Evolutionary conservation across 176 grass and related monocot species (phyloP), one percentile per base, ranked within the genome.

Genomic region (Canna indica): DNA sequence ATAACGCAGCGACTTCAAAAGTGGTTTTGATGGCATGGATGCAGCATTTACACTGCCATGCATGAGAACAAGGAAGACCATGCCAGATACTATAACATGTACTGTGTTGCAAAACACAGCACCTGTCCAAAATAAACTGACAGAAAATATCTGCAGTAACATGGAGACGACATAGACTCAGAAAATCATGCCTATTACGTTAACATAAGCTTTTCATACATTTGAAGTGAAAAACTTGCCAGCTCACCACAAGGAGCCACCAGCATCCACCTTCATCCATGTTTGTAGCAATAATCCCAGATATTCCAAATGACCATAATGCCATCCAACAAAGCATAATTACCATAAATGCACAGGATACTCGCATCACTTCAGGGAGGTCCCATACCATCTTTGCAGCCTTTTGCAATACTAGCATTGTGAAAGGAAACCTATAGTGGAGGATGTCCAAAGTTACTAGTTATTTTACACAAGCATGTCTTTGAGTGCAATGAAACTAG

Each of bases 211-310:
- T 63, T 63, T 47, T 61, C 30, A 78, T 57, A 64, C 17, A 75
- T 63, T 68, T 60, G 34, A 78, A 75, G 61, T 36, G 57, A 82
- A 85, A 75, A 87, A 90, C 84, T 90, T 90, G 89, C 89, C 86
- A 76, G 70, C 94, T 97, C 89, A 97, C 94, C 94, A 97, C 83
- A 93, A 97, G 80, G 66, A 92, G 89, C 94, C 94, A 97, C 94
- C 94, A 97, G 78, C 91, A 89, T 36, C 80, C 88, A 64, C 83
- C 71, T 73, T 87, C 85, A 70, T 90, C 86, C 35, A 93, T 87
- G 67, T 69, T 70, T 70, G 87, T 85, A 60, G 94, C 89, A 70
- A 97, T 77, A 54, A 93, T 81, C 48, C 86, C 94, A 50, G 94
- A 85, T 67, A 97, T 54, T 75, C 89, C 94, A 59, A 97, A 97